Base-by-base conservation (phyloP, 495 filamentous ascomycete species). In the Penicillium canariense region DNA sequence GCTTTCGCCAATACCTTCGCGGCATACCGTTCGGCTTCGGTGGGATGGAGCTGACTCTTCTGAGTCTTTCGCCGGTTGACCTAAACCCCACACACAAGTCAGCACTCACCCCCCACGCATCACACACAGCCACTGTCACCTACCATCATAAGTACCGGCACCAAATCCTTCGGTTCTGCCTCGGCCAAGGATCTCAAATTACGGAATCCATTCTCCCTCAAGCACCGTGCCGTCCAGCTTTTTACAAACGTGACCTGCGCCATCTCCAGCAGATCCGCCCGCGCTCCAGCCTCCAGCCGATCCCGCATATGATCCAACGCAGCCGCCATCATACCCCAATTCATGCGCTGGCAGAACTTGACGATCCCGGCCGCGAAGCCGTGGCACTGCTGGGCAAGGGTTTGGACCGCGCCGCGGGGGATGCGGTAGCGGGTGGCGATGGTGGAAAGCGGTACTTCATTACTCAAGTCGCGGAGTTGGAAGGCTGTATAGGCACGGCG, bases 391-490 rank as follows among this genome's bases (percentile, higher is more conserved):
- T 87, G 86, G 0, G 87, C 81, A 10, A 92, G 74, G 18, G 76
- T 87, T 60, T 94, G 89, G 4, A 92, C 82, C 25, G 79, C 69
- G 0, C 89, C 89, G 27, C 88, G 81, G 8, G 85, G 82, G 46
- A 83, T 81, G 17, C 81, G 80, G 61, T 89, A 92, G 55, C 88
- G 88, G 15, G 68, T 68, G 1, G 89, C 84, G 30, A 94, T 87
- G 1, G 74, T 65, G 48, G 88, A 81, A 6, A 92, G 77, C 1
- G 89, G 89, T 20, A 83, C 74, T 54, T 92, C 89, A 61, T 91
- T 92, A 68, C 88, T 90, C 28, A 94, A 70, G 61, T 92, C 87
- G 17, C 89, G 85, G 31, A 94, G 81, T 62, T 92, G 90, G 39
- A 94, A 80, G 10, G 89, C 87, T 15, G 87, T 75, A 60, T 90